These are phyloP conservation scores for Moniliophthora roreri DNA, from an alignment of 1,284 basidiomycete species.

Conservation along the genomic window DNA sequence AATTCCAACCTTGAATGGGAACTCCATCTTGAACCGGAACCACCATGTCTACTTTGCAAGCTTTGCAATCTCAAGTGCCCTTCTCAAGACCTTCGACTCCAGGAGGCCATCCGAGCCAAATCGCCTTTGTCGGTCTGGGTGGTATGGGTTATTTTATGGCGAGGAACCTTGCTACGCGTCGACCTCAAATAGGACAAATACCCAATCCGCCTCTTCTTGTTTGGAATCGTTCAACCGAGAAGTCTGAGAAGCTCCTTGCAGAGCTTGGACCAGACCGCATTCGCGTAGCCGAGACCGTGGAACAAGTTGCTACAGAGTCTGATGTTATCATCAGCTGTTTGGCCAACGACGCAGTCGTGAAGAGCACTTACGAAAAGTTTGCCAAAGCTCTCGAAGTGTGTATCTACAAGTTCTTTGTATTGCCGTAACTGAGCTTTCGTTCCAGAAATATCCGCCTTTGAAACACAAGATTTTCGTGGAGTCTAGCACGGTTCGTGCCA, in stretches of 20 bases:
- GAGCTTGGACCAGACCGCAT: conserved; percentile 54
- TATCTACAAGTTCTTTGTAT: conserved; percentile 2
- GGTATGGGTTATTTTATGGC: conserved; percentile 77
- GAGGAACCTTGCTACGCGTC: conserved; percentile 65
- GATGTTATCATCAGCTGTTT: conserved; percentile 84
- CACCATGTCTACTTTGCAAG: conserved; percentile 21
- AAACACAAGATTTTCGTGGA: conserved; percentile 78
- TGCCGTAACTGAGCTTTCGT: conserved; percentile 11
- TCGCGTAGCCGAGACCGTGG: conserved; percentile 51
- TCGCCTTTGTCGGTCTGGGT: conserved; percentile 70
- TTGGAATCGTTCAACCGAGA: conserved; percentile 66
- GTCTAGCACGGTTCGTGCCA: conserved; percentile 67
- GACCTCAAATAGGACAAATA: conserved; percentile 31
- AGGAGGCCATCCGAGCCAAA: conserved; percentile 29
- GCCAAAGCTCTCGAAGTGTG: conserved; percentile 51
- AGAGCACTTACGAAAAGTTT: conserved; percentile 65
- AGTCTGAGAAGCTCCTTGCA: conserved; percentile 54
- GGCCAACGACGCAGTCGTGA: conserved; percentile 72
- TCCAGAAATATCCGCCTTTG: conserved; percentile 38
- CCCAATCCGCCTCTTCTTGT: conserved; percentile 49
- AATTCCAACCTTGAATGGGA: background rate
- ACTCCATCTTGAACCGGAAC: background rate
- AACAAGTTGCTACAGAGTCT: conserved; percentile 62
- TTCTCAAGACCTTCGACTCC: conserved; percentile 62
- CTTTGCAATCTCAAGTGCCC: conserved; percentile 35